phyloP scores from a whole-genome alignment of 202 grass and related monocot genomes.

The Brachypodium distachyon region DNA sequence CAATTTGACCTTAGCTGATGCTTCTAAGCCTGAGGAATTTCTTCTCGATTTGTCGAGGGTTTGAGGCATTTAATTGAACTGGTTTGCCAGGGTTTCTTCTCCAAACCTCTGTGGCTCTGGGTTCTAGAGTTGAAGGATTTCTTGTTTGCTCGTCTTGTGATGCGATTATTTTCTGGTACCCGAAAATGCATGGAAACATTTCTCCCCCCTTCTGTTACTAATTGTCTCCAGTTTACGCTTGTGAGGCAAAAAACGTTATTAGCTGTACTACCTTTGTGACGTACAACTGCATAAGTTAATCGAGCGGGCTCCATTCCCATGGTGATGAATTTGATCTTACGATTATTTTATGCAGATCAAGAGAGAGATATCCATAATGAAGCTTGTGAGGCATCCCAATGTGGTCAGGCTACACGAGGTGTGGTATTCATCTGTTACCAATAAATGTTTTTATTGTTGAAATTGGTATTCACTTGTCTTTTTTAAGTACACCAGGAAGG shows the following conservation, averaged over 20 bases:
- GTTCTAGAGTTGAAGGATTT: not conserved
- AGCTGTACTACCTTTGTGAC: not conserved
- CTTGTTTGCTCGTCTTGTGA: not conserved
- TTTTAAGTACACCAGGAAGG: not conserved
- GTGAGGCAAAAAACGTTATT: not conserved
- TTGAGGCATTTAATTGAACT: not conserved
- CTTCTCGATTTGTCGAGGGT: not conserved
- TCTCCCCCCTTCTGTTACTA: not conserved
- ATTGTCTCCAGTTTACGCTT: not conserved
- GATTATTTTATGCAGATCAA: conserved; percentile 65
- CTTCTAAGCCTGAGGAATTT: not conserved
- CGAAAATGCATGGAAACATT: not conserved
- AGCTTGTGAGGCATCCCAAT: conserved; percentile 95
- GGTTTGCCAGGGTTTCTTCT: not conserved
- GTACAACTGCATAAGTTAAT: conserved; percentile 3
- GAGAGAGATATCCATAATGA: conserved; percentile 99
- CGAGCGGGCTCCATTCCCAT: not conserved
- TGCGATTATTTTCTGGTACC: not conserved
- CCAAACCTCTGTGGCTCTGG: not conserved
- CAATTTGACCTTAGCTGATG: not conserved
- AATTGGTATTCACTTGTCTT: not conserved
- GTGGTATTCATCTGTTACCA: conserved; percentile 9
- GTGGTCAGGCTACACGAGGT: conserved; percentile 86
- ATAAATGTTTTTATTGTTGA: not conserved
- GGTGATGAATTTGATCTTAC: not conserved